Evolutionary conservation across 208 protist species (phyloP), one percentile per base, ranked within the genome.

Genomic region (Borovskyia barvae): DNA sequence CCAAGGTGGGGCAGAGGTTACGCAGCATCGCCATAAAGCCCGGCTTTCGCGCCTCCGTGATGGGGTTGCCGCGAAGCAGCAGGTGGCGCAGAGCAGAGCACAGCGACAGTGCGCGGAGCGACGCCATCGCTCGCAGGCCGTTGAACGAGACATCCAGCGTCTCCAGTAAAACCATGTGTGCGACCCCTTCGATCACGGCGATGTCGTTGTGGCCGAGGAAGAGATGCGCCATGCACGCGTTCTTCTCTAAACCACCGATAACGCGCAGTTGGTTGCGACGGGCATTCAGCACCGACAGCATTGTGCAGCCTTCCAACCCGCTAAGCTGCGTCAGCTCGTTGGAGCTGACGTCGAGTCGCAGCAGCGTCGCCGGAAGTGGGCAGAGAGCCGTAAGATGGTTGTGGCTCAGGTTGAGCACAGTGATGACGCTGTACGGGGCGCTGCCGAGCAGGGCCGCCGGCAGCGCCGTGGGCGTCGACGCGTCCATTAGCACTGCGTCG

Each of bases 131-230:
- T 24, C 61, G 66, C 1, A 95, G 65, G 29, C 58, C 43, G 55
- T 95, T 95, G 56, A 82, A 77, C 5, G 78, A 77, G 25, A 95
- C 53, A 49, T 95, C 88, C 33, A 95, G 78, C n/a, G 88, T 95
- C 53, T 95, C 80, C 5, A 94, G 75, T n/a, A 93, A 49, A 28
- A 90, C 45, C 29, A 92, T 66, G 57, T 90, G 88, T 5, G 83
- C 80, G 29, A 95, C 69, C 6, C 83, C 83, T 26, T 87, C 78
- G 0, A 92, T 70, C 1, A 75, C 29, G 4, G 45, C 33, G 36
- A 95, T 79, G n/a, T 51, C 25, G 64, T 95, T 95, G 57, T 81
- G 77, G 2, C 85, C 85, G 8, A 95, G 76, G 48, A 95, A 95
- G 32, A 95, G 59, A 49, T 92, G 88, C 9, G 80, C 80, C 33